These are phyloP conservation scores for Thecaphora frezii DNA, from an alignment of 1,284 basidiomycete species.

Conservation along the genomic window DNA sequence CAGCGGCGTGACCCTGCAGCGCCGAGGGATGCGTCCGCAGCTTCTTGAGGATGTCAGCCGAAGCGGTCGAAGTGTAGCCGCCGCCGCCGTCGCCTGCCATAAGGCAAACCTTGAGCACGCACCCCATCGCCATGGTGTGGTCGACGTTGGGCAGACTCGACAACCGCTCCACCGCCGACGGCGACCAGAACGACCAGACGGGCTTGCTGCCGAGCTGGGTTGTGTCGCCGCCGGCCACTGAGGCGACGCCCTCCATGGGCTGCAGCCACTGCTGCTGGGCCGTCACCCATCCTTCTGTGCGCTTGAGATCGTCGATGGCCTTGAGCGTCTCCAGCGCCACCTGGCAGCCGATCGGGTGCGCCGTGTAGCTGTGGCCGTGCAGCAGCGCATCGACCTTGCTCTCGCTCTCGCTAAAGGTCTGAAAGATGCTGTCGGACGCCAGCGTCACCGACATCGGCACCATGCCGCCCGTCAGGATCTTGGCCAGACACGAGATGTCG, in stretches of 20 bases:
- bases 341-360: conserved; percentile 70
- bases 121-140: conserved; percentile 83
- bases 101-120: conserved; percentile 80
- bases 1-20: conserved; percentile 23
- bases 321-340: conserved; percentile 81
- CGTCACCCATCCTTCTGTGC: conserved; percentile 66
- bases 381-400: conserved; percentile 82
- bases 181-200: conserved; percentile 88
- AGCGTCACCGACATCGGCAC: conserved; percentile 78
- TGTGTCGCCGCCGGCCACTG: background rate
- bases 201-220: conserved; percentile 10
- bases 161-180: conserved; percentile 69
- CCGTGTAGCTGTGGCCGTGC: conserved; percentile 86
- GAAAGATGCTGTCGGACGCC: conserved; percentile 76
- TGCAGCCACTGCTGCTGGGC: conserved; percentile 65
- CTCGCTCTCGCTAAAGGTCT: conserved; percentile 71
- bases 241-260: conserved; percentile 1
- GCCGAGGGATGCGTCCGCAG: conserved; percentile 18
- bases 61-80: conserved; percentile 46
- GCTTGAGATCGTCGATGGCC: conserved; percentile 64
- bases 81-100: conserved; percentile 66
- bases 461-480: conserved; percentile 89
- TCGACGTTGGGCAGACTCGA: conserved; percentile 68
- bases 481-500: conserved; percentile 85
- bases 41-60: conserved; percentile 26